Percentiles rank a stretch among this genome's conserved stretches.
These are phyloP conservation scores for Ligustrum vulgare DNA, from an alignment of 257 asterid genomes.

Conservation along the genomic window DNA sequence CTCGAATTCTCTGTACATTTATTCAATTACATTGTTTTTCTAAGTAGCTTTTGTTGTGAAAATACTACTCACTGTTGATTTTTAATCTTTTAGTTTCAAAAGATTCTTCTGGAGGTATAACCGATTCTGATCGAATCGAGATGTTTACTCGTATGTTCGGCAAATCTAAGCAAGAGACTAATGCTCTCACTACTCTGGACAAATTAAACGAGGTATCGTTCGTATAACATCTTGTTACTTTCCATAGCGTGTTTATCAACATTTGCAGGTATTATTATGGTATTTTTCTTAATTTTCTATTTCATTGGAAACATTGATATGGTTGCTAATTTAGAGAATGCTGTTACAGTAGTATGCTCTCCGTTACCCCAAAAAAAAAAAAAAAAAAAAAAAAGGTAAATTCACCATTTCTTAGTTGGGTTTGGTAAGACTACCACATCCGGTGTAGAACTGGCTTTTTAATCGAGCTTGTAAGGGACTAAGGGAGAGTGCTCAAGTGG, in stretches of 20 bases:
- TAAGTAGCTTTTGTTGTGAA: background rate
- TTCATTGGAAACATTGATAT: background rate
- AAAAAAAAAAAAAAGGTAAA: background rate
- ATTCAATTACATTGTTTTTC: background rate
- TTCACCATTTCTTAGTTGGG: background rate
- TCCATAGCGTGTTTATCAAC: background rate
- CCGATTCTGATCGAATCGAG: background rate
- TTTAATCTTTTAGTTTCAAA: background rate
- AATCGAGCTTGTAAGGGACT: background rate
- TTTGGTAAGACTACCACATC: background rate
- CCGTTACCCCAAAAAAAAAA: too few species aligned
- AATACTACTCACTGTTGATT: background rate
- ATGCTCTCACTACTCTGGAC: constrained; percentile 26
- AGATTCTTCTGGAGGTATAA: background rate
- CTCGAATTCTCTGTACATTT: background rate
- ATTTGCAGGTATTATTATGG: background rate
- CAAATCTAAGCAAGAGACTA: constrained; percentile 20
- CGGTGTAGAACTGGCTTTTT: background rate
- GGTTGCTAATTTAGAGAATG: background rate
- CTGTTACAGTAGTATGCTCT: background rate
- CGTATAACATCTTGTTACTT: background rate
- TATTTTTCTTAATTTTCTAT: too few species aligned
- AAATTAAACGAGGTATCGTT: constrained; percentile 20
- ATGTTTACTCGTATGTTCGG: constrained; percentile 25
- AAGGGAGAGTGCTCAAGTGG: background rate